Percentiles rank a stretch among this genome's conserved stretches.
phyloP scores from a whole-genome alignment of 345 rosid genomes.

The Syzygium jambos region DNA sequence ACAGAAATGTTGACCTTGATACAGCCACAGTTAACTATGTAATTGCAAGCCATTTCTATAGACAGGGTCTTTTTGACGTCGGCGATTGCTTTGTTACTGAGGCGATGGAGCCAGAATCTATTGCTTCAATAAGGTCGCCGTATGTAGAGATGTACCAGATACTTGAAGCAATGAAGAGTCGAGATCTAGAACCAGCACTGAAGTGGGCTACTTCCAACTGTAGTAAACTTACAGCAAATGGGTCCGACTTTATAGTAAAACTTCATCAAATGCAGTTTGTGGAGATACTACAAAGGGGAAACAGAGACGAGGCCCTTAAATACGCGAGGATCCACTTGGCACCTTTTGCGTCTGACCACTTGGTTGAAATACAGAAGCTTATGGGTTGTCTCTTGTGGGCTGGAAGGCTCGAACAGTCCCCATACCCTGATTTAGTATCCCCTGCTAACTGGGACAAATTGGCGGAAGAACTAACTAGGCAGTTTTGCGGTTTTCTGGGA shows the following conservation, averaged over 20 bases:
- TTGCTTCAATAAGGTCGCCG: constrained; percentile 23
- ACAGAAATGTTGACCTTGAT: constrained; percentile 57
- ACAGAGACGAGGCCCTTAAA: constrained; percentile 32
- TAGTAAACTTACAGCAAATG: constrained; percentile 31
- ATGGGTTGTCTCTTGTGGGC: constrained; percentile 44
- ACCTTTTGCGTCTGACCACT: constrained; percentile 25
- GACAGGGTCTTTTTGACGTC: constrained; percentile 66
- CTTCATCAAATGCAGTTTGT: constrained; percentile 45
- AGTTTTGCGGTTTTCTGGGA: constrained; percentile 42
- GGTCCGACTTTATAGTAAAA: constrained; percentile 52
- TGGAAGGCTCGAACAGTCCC: constrained; percentile 45
- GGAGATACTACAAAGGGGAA: constrained; percentile 56
- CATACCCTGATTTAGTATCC: constrained; percentile 37
- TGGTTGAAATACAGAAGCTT: constrained; percentile 39
- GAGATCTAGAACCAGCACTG: constrained; percentile 63
- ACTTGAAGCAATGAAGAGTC: constrained; percentile 44
- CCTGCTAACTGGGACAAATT: constrained; percentile 39
- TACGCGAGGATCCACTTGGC: constrained; percentile 53
- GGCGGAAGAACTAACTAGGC: constrained; percentile 35
- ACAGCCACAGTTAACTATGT: constrained; percentile 43
- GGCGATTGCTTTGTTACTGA: constrained; percentile 64
- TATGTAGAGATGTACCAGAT: constrained; percentile 46
- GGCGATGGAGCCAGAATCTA: constrained; percentile 10
- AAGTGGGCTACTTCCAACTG: constrained; percentile 51
- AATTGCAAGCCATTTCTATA: constrained; percentile 57